Evolutionary conservation across 1,284 basidiomycete genomes (phyloP).

Genomic region (Leccinum olivaceoglutinosum): DNA sequence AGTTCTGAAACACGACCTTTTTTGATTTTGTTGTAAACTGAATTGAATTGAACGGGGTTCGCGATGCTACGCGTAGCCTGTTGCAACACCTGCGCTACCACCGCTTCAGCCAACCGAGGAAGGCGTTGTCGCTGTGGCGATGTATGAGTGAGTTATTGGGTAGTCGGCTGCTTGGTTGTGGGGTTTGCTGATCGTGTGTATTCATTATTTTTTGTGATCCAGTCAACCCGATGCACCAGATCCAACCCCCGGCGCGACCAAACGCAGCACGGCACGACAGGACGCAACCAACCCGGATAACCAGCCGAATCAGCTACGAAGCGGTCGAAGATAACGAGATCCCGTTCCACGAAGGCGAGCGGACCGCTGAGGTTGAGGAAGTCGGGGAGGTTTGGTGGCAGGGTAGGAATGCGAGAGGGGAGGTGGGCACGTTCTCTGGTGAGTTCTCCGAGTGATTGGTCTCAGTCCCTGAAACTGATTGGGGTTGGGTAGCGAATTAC

Average conservation of each 20-base stretch:
- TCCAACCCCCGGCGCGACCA: not conserved
- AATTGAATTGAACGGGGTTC: constrained; percentile 17
- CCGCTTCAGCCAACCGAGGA: constrained; percentile 44
- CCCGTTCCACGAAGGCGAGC: constrained; percentile 77
- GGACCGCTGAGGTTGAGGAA: constrained; percentile 68
- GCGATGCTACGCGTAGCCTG: constrained; percentile 29
- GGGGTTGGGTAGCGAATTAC: constrained; percentile 17
- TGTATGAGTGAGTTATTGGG: constrained; percentile 62
- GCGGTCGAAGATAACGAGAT: constrained; percentile 88
- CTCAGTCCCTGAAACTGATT: not conserved
- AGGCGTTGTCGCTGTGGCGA: constrained; percentile 61
- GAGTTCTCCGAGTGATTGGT: constrained; percentile 24
- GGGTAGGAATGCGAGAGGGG: constrained; percentile 59
- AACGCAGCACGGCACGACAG: too few relatives aligned
- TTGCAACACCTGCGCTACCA: constrained; percentile 33
- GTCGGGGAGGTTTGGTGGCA: constrained; percentile 88
- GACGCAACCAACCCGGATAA: too few relatives aligned
- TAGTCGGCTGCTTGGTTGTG: not conserved
- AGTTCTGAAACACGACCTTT: too few relatives aligned
- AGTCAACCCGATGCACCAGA: not conserved
- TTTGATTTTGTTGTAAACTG: not conserved
- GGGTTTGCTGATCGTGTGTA: not conserved
- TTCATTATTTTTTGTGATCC: not conserved
- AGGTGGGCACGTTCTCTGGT: constrained; percentile 82
- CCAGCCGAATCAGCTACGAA: constrained; percentile 55